Evolutionary conservation across 257 asterid genomes (phyloP), one percentile per base, ranked within the genome.

Genomic region (Linderniella brevidens): DNA sequence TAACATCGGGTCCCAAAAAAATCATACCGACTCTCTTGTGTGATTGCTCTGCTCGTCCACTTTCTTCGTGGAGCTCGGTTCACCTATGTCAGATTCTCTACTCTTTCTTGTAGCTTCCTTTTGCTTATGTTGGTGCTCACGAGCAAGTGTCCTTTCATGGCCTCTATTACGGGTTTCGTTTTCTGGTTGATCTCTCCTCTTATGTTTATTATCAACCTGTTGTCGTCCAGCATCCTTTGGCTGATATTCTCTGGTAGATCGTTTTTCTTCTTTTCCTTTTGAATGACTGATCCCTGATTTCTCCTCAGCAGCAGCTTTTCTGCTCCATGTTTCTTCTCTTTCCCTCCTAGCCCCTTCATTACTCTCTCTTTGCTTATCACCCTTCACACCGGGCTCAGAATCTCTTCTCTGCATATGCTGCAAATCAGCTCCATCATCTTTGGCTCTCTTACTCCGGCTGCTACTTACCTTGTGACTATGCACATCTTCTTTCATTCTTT

Each of bases 281-380:
- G 87, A 66, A 59, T 71, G 81, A 69, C 75, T 65, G 17, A 42
- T 57, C 93, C 84, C 68, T 37, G 65, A 35, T 64, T 80, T 88
- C 32, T 84, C 95, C 58, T 80, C 97, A 41, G 68, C 97, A 41
- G 68, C 43, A 58, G 71, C 65, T 56, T 86, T 78, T 9, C 71
- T 78, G 62, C 75, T 68, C 58, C 6, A 72, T 20, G 63, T 57
- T 60, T 76, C 95, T 64, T 74, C 93, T 67, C 86, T 80, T 47
- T 76, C 93, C 71, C 80, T 71, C 78, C 79, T 84, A 58, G 47
- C 58, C 66, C 88, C 76, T 47, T 83, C 97, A 57, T 78, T 93
- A 57, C 80, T 84, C 35, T 79, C 97, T 67, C 88, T 67, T 57
- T 57, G 82, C 69, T 83, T 77, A 54, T 80, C 97, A 58, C 60